Percentiles rank a stretch among this genome's conserved stretches.
Evolutionary conservation across 768 basidiomycete species (phyloP).

Genomic region (Termitomyces eurrhizus): DNA sequence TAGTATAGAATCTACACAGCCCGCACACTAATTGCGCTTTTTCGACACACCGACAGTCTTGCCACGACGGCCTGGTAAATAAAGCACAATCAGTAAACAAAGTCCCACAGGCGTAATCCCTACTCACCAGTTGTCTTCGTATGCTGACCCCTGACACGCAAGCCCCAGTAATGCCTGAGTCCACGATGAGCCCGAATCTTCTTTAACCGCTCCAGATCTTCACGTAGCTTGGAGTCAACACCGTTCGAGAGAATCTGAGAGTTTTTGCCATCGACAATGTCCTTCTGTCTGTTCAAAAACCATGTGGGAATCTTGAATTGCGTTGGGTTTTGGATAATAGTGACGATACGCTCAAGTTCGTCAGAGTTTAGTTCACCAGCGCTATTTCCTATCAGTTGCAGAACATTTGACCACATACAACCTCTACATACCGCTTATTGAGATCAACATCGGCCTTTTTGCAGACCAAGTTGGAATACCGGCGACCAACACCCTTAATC

Average conservation of each 20-base stretch:
- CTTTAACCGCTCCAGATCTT: constrained; percentile 97
- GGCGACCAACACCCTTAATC: constrained; percentile 99
- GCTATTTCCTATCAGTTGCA: constrained; percentile 34
- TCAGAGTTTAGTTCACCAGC: constrained; percentile 99
- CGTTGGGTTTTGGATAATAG: constrained; percentile 98
- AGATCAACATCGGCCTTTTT: constrained; percentile 99
- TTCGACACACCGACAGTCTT: constrained; percentile 97
- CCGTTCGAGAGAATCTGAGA: constrained; percentile 93
- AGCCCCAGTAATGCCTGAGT: constrained; percentile 88
- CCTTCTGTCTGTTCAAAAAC: constrained; percentile 99
- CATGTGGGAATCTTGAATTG: constrained; percentile 99
- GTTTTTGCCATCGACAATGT: constrained; percentile 96
- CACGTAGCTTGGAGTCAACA: constrained; percentile 97
- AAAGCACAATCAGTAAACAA: constrained; percentile 4
- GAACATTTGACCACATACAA: not conserved
- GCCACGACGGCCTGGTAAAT: constrained; percentile 74
- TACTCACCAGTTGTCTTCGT: constrained; percentile 93
- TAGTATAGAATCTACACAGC: constrained; percentile 8
- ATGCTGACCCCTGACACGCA: constrained; percentile 97
- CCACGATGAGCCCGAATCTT: constrained; percentile 98
- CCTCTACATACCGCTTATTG: constrained; percentile 80
- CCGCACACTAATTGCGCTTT: constrained; percentile 57
- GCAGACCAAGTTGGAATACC: constrained; percentile 98
- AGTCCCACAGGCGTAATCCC: not conserved
- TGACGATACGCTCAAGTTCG: constrained; percentile 97